Evolutionary conservation across 768 basidiomycete species (phyloP), one percentile per base, ranked within the genome.

Genomic region (Daedalea quercina): DNA sequence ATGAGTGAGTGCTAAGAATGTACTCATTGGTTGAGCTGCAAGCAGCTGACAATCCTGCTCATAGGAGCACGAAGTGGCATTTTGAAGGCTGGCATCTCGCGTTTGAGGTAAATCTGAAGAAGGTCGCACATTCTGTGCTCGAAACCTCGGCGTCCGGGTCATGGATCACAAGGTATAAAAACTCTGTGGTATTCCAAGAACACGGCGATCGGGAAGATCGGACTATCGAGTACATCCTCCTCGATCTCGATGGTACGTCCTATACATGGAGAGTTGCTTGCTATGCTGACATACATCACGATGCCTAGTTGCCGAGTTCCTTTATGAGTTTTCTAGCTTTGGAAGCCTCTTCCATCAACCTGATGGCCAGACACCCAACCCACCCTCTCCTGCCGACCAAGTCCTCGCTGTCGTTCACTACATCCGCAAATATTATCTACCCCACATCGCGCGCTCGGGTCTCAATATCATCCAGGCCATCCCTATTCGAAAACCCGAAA

Each of bases 41-140:
- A n/a, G n/a, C n/a, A 26, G 11, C 40, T n/a, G n/a, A 9, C 34
- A 19, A 3, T 13, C 31, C 2, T 22, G 7, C 13, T 12, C 31
- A n/a, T n/a, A 59, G 59, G 47, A 52, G 56, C 25, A 54, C 54
- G 26, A 23, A 50, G 26, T 53, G 60, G 51, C 52, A 58, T n/a
- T 62, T 68, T 56, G 55, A 54, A 3, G 54, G 61, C 23, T 65
- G 64, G 61, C 52, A 59, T 4, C 54, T 67, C 17, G 64, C 65
- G 2, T 68, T 67, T 56, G 65, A 65, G 48, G 64, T 68, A 26
- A 55, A 56, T 12, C 34, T 68, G 13, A 63, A 62, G 57, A 53
- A 59, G 40, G 51, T 56, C 44, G 53, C 54, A 1, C 54, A 59
- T 35, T 43, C 50, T 19, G 56, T 60, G 37, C 55, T 63, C 6